These are phyloP conservation scores for Mycena haematopus DNA, from an alignment of 768 basidiomycete genomes.

Conservation along the genomic window DNA sequence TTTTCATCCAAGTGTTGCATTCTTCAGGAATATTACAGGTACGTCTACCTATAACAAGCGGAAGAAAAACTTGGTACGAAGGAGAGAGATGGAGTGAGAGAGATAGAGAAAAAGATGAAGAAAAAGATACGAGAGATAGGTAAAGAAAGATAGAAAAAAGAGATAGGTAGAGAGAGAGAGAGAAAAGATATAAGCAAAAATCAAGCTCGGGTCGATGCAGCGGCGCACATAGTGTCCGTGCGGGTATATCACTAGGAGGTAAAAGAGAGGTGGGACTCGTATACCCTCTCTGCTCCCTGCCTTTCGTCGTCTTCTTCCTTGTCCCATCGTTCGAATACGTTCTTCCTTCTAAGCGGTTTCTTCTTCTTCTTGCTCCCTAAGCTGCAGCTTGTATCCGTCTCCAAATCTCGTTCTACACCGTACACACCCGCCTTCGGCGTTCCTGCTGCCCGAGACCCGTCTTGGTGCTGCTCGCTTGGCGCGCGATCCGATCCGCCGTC, in stretches of 20 bases:
- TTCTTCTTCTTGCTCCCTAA: not conserved
- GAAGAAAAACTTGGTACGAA: too few species aligned
- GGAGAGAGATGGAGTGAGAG: too few species aligned
- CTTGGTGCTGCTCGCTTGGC: not conserved
- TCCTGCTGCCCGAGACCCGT: not conserved
- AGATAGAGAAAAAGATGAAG: not conserved
- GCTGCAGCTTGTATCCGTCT: not conserved
- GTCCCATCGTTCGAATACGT: too few species aligned
- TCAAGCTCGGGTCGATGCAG: not conserved
- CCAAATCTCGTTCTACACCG: not conserved
- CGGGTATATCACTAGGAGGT: slow-evolving; percentile 18
- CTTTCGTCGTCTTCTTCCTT: not conserved
- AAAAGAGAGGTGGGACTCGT: not conserved
- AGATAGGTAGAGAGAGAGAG: too few species aligned
- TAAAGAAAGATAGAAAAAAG: not conserved
- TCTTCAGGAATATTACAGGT: too few species aligned
- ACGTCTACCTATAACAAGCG: not conserved
- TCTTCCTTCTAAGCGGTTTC: not conserved
- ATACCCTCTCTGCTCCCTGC: slow-evolving; percentile 20
- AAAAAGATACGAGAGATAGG: too few species aligned
- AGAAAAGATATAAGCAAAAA: not conserved
- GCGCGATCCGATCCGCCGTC: too few species aligned
- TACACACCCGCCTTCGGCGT: not conserved
- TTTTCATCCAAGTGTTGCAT: too few species aligned
- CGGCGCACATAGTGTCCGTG: slow-evolving; percentile 19